Percentiles rank a stretch among this genome's conserved stretches.
Evolutionary conservation across 108 stramenopile species (phyloP).

Genomic region (Pelagomonas calceolata): DNA sequence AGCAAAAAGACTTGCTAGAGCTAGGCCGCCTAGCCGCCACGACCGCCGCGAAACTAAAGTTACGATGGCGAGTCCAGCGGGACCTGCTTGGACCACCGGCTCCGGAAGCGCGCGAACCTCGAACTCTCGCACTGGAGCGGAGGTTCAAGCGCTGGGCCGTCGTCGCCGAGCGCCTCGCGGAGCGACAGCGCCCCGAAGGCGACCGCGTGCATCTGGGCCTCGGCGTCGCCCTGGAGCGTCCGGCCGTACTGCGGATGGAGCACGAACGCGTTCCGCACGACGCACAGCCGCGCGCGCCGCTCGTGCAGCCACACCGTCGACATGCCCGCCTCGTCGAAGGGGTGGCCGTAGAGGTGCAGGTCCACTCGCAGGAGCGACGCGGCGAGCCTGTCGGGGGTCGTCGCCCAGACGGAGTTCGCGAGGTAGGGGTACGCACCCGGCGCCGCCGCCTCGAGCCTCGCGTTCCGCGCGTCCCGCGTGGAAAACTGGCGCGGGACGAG

Average conservation of each 20-base stretch:
- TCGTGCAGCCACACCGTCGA: neutral
- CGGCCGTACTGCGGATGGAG: neutral
- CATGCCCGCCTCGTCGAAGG: neutral
- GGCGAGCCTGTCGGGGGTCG: neutral
- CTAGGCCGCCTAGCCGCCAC: too few relatives aligned
- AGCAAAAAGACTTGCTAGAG: too few relatives aligned
- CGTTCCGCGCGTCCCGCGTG: neutral
- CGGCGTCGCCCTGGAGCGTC: neutral
- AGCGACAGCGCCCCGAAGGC: neutral
- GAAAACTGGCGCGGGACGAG: neutral
- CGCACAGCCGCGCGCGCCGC: neutral
- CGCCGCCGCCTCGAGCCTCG: neutral
- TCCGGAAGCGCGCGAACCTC: too few relatives aligned
- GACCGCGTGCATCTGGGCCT: neutral
- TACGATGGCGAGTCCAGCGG: too few relatives aligned
- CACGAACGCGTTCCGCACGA: neutral
- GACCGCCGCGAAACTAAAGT: too few relatives aligned
- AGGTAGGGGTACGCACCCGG: neutral
- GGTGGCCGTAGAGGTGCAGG: neutral
- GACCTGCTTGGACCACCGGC: too few relatives aligned
- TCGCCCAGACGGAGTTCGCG: neutral
- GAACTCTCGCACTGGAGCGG: too few relatives aligned
- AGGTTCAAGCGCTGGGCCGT: too few relatives aligned
- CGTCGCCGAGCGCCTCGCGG: neutral
- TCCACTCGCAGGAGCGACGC: neutral